Evolutionary conservation across 345 rosid genomes (phyloP).

Genomic region (Sisymbrium altissimum): DNA sequence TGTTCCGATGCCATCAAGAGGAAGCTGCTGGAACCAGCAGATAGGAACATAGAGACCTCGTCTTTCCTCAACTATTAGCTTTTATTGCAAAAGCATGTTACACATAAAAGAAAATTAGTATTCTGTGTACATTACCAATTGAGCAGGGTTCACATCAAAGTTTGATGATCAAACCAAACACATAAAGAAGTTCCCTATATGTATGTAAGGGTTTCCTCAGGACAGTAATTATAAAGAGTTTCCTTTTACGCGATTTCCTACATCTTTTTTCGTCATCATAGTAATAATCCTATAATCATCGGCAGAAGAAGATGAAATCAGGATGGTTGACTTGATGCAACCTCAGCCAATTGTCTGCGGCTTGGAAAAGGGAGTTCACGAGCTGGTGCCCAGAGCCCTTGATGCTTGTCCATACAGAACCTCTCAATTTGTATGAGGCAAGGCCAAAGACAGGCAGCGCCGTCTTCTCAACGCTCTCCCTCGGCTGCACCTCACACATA

Average conservation of each 20-base stretch:
- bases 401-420: conserved; percentile 69
- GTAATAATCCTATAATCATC: conserved; percentile 22
- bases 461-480: conserved; percentile 36
- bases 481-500: conserved; percentile 24
- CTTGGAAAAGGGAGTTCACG: conserved; percentile 47
- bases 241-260: conserved; percentile 17
- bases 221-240: conserved; percentile 7
- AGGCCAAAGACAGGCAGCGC: conserved; percentile 66
- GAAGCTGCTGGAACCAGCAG: conserved; percentile 31
- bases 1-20: conserved; percentile 51
- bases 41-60: background rate
- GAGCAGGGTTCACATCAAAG: background rate
- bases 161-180: background rate
- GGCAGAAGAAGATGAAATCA: conserved; percentile 69
- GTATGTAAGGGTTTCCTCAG: conserved; percentile 5
- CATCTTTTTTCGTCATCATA: background rate
- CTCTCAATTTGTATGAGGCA: conserved; percentile 78
- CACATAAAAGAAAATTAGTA: background rate
- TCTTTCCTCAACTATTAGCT: conserved; percentile 19
- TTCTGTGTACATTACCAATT: background rate
- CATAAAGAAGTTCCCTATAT: conserved; percentile 1
- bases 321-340: conserved; percentile 64
- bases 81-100: conserved; percentile 22
- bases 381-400: conserved; percentile 47
- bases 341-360: conserved; percentile 66